phyloP scores from a whole-genome alignment of 305 asterid species.

The Fraxinus nigra region DNA sequence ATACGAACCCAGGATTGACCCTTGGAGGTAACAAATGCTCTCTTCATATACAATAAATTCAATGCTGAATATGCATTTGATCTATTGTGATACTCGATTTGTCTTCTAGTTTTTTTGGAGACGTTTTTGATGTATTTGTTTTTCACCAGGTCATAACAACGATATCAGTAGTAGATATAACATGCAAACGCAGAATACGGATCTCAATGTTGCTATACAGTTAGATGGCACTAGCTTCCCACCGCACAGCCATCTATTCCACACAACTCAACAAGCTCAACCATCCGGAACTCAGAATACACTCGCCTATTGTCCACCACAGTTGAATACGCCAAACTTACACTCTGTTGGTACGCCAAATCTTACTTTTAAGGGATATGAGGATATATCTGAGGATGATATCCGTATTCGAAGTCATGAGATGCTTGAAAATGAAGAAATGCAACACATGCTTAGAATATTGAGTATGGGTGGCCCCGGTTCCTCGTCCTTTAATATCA shows the following conservation, averaged over 20 bases:
- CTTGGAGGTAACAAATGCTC: constrained; percentile 55
- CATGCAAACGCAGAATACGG: constrained; percentile 48
- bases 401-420: constrained; percentile 84
- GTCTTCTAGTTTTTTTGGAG: neutral
- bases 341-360: constrained; percentile 46
- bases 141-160: constrained; percentile 53
- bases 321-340: constrained; percentile 49
- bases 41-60: neutral
- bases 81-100: neutral
- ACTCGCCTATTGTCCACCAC: constrained; percentile 65
- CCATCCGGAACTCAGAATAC: constrained; percentile 42
- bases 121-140: constrained; percentile 14
- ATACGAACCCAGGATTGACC: constrained; percentile 45
- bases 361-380: constrained; percentile 48
- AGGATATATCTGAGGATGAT: constrained; percentile 73
- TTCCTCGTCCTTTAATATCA: constrained; percentile 40
- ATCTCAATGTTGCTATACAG: constrained; percentile 45
- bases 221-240: constrained; percentile 46
- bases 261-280: constrained; percentile 49
- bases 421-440: constrained; percentile 92
- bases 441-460: constrained; percentile 80
- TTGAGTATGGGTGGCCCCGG: constrained; percentile 67
- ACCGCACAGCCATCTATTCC: constrained; percentile 44
- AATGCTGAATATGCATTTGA: constrained; percentile 3
- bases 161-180: constrained; percentile 46